phyloP scores from a whole-genome alignment of 2,329 filamentous ascomycete genomes.

The Incumbomyces delicatus region DNA sequence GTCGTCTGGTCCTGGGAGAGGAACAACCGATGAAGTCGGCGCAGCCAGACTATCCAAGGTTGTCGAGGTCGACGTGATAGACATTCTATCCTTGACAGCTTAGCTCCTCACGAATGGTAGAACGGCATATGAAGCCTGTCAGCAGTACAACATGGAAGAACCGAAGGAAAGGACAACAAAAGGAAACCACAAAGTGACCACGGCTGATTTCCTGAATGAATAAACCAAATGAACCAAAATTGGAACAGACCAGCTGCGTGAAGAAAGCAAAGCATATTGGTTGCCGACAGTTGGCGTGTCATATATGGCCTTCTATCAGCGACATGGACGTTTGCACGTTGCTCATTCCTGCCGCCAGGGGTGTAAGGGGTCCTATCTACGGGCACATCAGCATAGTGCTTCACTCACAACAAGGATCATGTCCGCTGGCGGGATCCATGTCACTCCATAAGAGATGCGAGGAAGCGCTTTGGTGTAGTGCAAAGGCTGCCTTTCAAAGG shows the following conservation, averaged over 20 bases:
- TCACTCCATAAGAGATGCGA: too few species aligned
- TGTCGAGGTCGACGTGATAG: not conserved
- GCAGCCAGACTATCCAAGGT: not conserved
- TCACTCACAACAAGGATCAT: too few species aligned
- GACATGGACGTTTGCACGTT: not conserved
- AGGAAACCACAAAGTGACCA: not conserved
- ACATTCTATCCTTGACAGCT: not conserved
- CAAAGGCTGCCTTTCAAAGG: too few species aligned
- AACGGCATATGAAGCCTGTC: not conserved
- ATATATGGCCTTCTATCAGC: not conserved
- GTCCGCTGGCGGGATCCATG: too few species aligned
- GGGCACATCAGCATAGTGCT: too few species aligned
- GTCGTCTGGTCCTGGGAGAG: not conserved
- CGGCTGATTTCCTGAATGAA: too few species aligned
- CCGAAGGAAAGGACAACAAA: not conserved
- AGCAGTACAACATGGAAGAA: not conserved
- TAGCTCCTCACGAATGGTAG: not conserved
- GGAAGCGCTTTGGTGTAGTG: too few species aligned
- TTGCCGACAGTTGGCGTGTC: not conserved
- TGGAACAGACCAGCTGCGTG: conserved; percentile 5
- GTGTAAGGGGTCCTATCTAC: too few species aligned
- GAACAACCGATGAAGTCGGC: not conserved
- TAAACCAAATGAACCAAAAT: not conserved
- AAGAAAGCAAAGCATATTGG: not conserved
- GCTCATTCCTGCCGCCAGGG: too few species aligned